Evolutionary conservation across 805 yeast genomes (phyloP).

Genomic region (Millerozyma miso): DNA sequence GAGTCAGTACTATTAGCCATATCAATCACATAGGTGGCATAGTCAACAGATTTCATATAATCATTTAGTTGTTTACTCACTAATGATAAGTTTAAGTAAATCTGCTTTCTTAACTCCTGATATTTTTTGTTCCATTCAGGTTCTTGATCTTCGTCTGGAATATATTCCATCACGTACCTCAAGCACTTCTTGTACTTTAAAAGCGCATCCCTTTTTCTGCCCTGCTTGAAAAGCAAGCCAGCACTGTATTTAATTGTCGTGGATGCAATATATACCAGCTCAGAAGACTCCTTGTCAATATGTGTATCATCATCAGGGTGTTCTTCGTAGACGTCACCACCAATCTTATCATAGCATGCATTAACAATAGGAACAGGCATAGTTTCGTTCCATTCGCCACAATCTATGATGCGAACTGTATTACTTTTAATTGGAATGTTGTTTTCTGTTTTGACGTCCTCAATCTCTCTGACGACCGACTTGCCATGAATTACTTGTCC

Average conservation of each 20-base stretch:
- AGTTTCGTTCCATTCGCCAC: slow-evolving; percentile 59
- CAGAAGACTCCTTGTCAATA: slow-evolving; percentile 56
- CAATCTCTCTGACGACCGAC: slow-evolving; percentile 64
- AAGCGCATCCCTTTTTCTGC: slow-evolving; percentile 47
- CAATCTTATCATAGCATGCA: slow-evolving; percentile 57
- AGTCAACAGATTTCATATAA: slow-evolving; percentile 48
- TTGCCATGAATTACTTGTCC: slow-evolving; percentile 69
- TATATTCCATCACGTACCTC: slow-evolving; percentile 65
- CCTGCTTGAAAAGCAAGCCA: slow-evolving; percentile 51
- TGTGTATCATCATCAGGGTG: slow-evolving; percentile 67
- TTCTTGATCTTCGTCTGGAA: slow-evolving; percentile 66
- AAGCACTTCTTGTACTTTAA: slow-evolving; percentile 64
- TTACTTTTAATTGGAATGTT: slow-evolving; percentile 38
- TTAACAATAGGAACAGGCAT: slow-evolving; percentile 56
- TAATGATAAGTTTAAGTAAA: slow-evolving; percentile 58
- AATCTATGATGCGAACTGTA: slow-evolving; percentile 45
- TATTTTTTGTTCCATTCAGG: slow-evolving; percentile 49
- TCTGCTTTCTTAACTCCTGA: slow-evolving; percentile 46
- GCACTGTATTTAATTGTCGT: slow-evolving; percentile 65
- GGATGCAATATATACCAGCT: slow-evolving; percentile 48
- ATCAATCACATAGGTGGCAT: slow-evolving; percentile 54
- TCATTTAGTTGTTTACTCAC: slow-evolving; percentile 47
- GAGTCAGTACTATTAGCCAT: slow-evolving; percentile 27
- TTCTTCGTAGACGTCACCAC: slow-evolving; percentile 73
- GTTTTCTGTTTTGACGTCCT: slow-evolving; percentile 39